Evolutionary conservation across 148 eudicot species (phyloP).

Genomic region (Tetragonia tetragonoides): DNA sequence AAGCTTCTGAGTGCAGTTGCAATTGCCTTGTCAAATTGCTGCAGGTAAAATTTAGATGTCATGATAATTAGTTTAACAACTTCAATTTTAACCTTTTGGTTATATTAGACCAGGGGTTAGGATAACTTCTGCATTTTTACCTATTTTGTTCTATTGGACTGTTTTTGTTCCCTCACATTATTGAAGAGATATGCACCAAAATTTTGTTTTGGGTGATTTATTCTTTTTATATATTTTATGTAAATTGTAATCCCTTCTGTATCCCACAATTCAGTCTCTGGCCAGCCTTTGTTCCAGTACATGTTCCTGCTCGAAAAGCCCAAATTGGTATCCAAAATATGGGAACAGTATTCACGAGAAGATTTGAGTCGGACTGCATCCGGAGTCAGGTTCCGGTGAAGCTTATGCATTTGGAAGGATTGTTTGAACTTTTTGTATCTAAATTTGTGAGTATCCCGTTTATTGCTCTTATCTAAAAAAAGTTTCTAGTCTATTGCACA

Average conservation of each 20-base stretch:
- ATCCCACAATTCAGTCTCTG: constrained; percentile 55
- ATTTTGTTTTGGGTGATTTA: constrained; percentile 2
- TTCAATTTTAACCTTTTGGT: not conserved
- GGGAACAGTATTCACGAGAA: constrained; percentile 94
- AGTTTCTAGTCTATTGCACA: constrained; percentile 18
- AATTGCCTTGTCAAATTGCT: constrained; percentile 87
- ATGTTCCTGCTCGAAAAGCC: constrained; percentile 91
- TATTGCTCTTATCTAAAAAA: not conserved
- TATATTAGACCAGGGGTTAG: not conserved
- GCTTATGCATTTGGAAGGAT: constrained; percentile 98
- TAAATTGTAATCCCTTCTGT: constrained; percentile 10
- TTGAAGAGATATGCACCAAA: not conserved
- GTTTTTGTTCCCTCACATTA: not conserved
- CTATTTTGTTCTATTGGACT: not conserved
- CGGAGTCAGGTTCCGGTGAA: constrained; percentile 93
- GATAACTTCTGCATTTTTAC: not conserved
- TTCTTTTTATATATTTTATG: not conserved
- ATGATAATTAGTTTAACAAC: not conserved
- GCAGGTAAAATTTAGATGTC: constrained; percentile 50
- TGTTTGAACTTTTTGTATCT: constrained; percentile 84
- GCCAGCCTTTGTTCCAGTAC: constrained; percentile 99
- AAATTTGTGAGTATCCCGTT: constrained; percentile 73
- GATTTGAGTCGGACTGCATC: constrained; percentile 92
- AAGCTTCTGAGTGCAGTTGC: constrained; percentile 97
- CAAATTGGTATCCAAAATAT: constrained; percentile 91